Evolutionary conservation across 768 basidiomycete species (phyloP), one percentile per base, ranked within the genome.

Genomic region (Trametes meyenii): DNA sequence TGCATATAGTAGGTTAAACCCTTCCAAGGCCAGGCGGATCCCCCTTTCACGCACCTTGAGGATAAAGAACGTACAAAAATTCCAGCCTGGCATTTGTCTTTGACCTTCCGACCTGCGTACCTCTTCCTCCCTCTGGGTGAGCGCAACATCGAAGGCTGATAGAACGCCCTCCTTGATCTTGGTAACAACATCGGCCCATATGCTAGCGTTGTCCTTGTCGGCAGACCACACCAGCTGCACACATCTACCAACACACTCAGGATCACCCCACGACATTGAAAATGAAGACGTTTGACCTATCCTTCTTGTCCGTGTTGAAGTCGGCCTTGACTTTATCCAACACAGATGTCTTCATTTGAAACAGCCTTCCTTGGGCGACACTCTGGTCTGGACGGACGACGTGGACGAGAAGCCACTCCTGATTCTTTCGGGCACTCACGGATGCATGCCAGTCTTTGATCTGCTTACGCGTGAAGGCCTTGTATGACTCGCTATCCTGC

Each of bases 1-100:
- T 49, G 44, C 12, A 38, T 50, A 38, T 29, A 24, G 29, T 33
- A 50, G 24, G 52, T 45, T 29, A 17, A 14, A 3, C 3, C 1
- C 2, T 50, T 36, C 6, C 5, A 1, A 1, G 17, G 7, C 3
- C 4, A 0, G 12, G 42, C 48, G 29, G 11, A 39, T 21, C 50
- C 17, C 24, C 11, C 24, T 12, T 19, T 17, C 3, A 53, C 79
- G 58, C 56, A 94, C 96, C 86, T 98, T 99, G 39, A 96, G 79
- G 52, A 95, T 86, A 74, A 98, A 98, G 78, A 96, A 98, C 0
- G 91, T 95, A 72, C 95, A 96, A 71, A 97, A 99, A 71, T 97
- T 97, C 97, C 97, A 99, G 10, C 97, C 96, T 1, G 94, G 94
- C 85, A 95, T 91, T 67, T 89, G 83, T 57, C 92, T 83, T 73